Evolutionary conservation across 768 basidiomycete genomes (phyloP), one percentile per base, ranked within the genome.

Genomic region (Lentinula raphanica): DNA sequence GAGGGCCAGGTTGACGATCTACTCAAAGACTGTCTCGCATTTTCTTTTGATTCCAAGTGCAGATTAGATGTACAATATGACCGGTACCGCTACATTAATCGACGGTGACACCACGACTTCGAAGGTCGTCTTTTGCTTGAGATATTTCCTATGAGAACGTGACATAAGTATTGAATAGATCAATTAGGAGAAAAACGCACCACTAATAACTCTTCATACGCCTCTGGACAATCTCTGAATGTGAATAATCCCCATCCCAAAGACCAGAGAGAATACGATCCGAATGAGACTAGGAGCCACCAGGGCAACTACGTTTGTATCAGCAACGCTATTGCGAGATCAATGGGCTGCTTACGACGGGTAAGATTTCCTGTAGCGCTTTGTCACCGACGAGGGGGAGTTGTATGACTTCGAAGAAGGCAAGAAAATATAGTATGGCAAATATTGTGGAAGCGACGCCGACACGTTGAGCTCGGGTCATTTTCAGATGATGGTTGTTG

Each of bases 261-360:
- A 9, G 85, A 87, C 73, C 83, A 84, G 11, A 92, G 79, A 17
- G 87, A 87, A 67, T 89, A 92, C 1, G 90, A 84, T 12, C 91
- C 91, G 62, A 90, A 90, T 1, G 86, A 75, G 2, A 92, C 85
- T 12, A 92, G 79, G 8, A 90, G 65, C 89, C 89, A 92, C 86
- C 87, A 93, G 2, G 90, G 90, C 29, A 92, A 69, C 90, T 91
- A 57, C n/a, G 48, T 19, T 8, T 35, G 1, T 1, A 35, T 39
- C 12, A 21, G 58, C 28, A 17, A 51, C 12, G 40, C 0, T n/a
- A n/a, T 25, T 38, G 49, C 50, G 57, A n/a, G 40, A 58, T 23
- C 8, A 15, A 21, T 35, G 13, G 5, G 40, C 31, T 39, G 74
- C 86, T 66, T 58, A 88, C 87, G 62, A 86, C 79, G 23, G 87